Conservation (phyloP, 352 stramenopile species). For the Phytophthora sansomeana region DNA sequence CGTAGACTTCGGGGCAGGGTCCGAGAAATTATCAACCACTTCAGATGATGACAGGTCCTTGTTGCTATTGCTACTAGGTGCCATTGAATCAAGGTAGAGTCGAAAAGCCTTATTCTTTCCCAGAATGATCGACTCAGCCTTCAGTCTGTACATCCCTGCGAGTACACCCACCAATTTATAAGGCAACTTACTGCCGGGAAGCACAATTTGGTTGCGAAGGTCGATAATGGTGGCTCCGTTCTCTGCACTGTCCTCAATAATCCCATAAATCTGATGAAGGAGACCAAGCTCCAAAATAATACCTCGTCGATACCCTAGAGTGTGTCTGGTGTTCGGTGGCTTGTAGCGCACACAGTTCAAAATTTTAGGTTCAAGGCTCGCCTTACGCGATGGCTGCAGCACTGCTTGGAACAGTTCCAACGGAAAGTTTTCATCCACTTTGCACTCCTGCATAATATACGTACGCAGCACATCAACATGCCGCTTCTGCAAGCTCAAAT, state of each 20-base stretch:
- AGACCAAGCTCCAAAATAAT: constrained; percentile 76
- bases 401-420: constrained; percentile 83
- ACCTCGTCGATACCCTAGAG: constrained; percentile 29
- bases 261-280: constrained; percentile 71
- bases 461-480: constrained; percentile 71
- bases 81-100: constrained; percentile 58
- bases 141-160: constrained; percentile 73
- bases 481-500: constrained; percentile 74
- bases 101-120: constrained; percentile 87
- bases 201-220: constrained; percentile 71
- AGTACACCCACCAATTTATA: constrained; percentile 81
- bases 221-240: constrained; percentile 79
- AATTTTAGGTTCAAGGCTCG: constrained; percentile 72
- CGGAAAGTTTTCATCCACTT: constrained; percentile 61
- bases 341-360: constrained; percentile 85
- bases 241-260: constrained; percentile 74
- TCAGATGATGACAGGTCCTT: constrained; percentile 15
- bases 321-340: constrained; percentile 22
- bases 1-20: constrained; percentile 2
- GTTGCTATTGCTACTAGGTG: constrained; percentile 13
- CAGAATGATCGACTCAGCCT: constrained; percentile 77
- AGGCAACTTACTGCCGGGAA: constrained; percentile 78
- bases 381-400: constrained; percentile 62
- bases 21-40: not conserved
- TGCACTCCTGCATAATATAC: constrained; percentile 76